These are phyloP conservation scores for Euphorbia pulcherrima DNA, from an alignment of 345 rosid genomes.

Conservation along the genomic window DNA sequence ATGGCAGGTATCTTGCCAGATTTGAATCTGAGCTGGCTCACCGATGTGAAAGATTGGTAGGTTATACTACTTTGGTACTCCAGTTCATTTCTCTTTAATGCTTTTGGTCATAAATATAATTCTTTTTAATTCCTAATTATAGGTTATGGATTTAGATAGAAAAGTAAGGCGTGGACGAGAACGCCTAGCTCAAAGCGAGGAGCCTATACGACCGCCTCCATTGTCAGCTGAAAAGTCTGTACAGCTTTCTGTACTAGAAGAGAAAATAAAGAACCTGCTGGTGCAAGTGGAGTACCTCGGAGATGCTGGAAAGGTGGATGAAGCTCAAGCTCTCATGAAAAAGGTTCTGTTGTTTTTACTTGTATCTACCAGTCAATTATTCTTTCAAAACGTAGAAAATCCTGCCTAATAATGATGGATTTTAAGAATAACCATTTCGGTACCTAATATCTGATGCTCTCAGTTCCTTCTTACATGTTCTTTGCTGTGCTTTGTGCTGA, in stretches of 20 bases:
- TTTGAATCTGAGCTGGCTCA: slow-evolving; percentile 93
- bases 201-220: slow-evolving; percentile 69
- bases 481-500: neutral
- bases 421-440: neutral
- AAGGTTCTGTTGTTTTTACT: slow-evolving; percentile 46
- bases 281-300: slow-evolving; percentile 97
- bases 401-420: neutral
- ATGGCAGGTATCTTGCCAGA: slow-evolving; percentile 59
- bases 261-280: slow-evolving; percentile 81
- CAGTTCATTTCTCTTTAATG: neutral
- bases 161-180: slow-evolving; percentile 96
- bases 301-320: slow-evolving; percentile 97
- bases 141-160: slow-evolving; percentile 96
- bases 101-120: slow-evolving; percentile 6
- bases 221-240: slow-evolving; percentile 78
- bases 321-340: slow-evolving; percentile 99
- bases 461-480: neutral
- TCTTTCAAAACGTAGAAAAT: neutral
- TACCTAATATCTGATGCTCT: neutral
- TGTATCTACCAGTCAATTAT: neutral
- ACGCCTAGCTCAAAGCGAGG: slow-evolving; percentile 87
- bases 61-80: slow-evolving; percentile 18
- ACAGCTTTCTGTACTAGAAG: slow-evolving; percentile 79
- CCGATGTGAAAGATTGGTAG: slow-evolving; percentile 88
- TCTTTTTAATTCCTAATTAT: slow-evolving; percentile 3